Evolutionary conservation across 306 rosid species (phyloP), one percentile per base, ranked within the genome.

Genomic region (Nissolia schottii): DNA sequence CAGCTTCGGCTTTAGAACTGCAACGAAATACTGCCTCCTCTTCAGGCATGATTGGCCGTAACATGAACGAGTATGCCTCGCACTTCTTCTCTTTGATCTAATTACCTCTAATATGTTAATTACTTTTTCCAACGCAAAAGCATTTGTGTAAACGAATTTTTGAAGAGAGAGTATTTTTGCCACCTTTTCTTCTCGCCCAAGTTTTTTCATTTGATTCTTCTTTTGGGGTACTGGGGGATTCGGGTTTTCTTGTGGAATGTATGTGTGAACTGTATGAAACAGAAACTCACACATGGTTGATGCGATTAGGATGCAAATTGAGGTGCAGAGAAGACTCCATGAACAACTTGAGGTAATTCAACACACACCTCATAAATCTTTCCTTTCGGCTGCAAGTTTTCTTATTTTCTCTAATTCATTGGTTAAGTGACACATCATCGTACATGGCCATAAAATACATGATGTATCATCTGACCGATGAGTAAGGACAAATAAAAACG

Each of bases 291-390:
- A 74, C 82, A 71, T 87, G 89, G 81, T 84, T 87, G 87, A 85
- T 91, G 86, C 71, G 22, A 86, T 83, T 70, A 94, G 97, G 97
- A 90, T 94, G 99, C 99, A 91, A 86, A 94, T 94, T 85, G 99
- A 94, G 91, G 99, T 94, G 90, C 99, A 94, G 77, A 83, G 99
- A 89, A 91, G 99, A 77, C 67, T 94, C 67, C 96, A 91, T 70
- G 99, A 94, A 67, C 99, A 94, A 79, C 80, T 94, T 25, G 99
- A 94, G 99, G 98, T 94, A 86, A 80, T n/a, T n/a, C n/a, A n/a
- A n/a, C n/a, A n/a, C n/a, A n/a, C n/a, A n/a, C n/a, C n/a, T n/a
- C n/a, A n/a, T n/a, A n/a, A n/a, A n/a, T n/a, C n/a, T n/a, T n/a
- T n/a, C n/a, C n/a, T n/a, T n/a, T n/a, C n/a, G n/a, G n/a, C n/a